These are phyloP conservation scores for Neophaeococcomyces aloes DNA, from an alignment of 2,329 filamentous ascomycete species.

Conservation along the genomic window DNA sequence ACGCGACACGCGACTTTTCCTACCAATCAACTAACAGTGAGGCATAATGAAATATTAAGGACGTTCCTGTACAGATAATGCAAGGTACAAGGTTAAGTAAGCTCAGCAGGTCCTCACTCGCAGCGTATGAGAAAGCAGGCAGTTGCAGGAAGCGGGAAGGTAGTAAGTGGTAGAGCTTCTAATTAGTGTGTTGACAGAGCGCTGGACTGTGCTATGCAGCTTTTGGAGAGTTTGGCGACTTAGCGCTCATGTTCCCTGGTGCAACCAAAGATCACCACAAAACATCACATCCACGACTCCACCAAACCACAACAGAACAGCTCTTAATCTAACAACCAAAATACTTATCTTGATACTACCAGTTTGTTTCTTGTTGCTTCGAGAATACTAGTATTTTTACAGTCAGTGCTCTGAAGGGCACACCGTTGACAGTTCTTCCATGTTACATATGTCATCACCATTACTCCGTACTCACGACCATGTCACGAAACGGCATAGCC, in stretches of 20 bases:
- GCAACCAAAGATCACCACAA: constrained; percentile 1
- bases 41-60: constrained; percentile 3
- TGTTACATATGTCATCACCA: constrained; percentile 2
- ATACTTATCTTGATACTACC: no score
- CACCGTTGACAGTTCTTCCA: neutral
- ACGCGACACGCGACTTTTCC: constrained; percentile 10
- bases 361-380: no score
- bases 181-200: constrained; percentile 9
- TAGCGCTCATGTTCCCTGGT: neutral
- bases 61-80: constrained; percentile 4
- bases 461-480: neutral
- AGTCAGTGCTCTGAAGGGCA: neutral
- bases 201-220: constrained; percentile 5
- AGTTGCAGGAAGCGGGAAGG: neutral
- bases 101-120: constrained; percentile 1
- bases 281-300: no score
- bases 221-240: neutral
- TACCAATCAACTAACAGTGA: constrained; percentile 1
- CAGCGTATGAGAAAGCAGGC: neutral
- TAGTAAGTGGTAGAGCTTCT: constrained; percentile 5
- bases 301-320: no score
- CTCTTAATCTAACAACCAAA: no score
- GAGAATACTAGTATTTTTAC: neutral
- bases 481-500: neutral
- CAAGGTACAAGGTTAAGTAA: neutral